Evolutionary conservation across 2,329 filamentous ascomycete genomes (phyloP), one percentile per base, ranked within the genome.

Genomic region (Davidsoniella eucalypti): DNA sequence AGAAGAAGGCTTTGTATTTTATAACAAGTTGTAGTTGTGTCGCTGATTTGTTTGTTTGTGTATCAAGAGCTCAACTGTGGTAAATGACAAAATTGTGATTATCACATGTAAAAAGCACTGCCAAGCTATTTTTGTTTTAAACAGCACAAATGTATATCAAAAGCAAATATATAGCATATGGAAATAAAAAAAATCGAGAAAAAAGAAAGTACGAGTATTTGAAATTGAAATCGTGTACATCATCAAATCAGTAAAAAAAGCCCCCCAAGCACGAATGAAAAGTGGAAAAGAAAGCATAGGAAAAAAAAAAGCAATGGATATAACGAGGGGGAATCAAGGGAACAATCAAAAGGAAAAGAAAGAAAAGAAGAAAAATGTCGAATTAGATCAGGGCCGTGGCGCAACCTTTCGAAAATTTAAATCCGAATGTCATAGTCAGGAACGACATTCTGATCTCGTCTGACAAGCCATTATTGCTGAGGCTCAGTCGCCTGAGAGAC

Each of bases 271-370:
- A 21, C 21, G 21, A 21, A 21, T 25, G 14, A 29, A 51, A 4
- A 41, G 18, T 5, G 5, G 7, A 38, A 45, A 40, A 51, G 29
- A 33, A 16, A 48, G 29, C 25, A 17, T 10, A 37, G 47, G n/a
- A 26, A 38, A 47, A 42, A 33, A 14, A 38, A 14, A 29, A 40
- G 23, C 14, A 33, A 44, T 29, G 39, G 8, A 21, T 7, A 38
- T 37, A 42, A 40, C 26, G 26, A 43, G 16, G 37, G 14, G 50
- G 29, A 49, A 52, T 46, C 18, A 16, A 40, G 33, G 40, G 18
- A 48, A 18, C 17, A 47, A 12, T 14, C 17, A 37, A 21, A 37
- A 23, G 18, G 29, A 16, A 41, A 42, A 40, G n/a, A 47, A 42
- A 37, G 25, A 37, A 44, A 41, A 6, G 10, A 41, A 43, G 36